Percentiles rank a stretch among this genome's conserved stretches.
These are phyloP conservation scores for Caryopteris hybrid DNA, from an alignment of 305 asterid genomes.

Conservation along the genomic window DNA sequence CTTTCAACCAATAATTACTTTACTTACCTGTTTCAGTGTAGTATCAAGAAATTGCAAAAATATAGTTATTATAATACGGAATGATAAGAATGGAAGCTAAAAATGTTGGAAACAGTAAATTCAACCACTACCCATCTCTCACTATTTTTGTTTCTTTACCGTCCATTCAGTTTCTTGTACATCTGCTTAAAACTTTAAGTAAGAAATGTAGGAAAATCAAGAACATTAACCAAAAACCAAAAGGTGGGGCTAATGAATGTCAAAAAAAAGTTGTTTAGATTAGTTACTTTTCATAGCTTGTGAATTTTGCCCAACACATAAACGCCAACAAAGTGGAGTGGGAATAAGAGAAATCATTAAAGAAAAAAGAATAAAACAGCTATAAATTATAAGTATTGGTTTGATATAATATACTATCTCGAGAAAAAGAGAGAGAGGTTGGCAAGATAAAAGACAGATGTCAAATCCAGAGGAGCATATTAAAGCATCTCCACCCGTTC, in stretches of 20 bases:
- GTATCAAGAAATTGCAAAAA: constrained; percentile 22
- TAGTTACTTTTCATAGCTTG: not conserved
- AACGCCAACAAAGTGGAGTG: constrained; percentile 26
- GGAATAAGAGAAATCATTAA: constrained; percentile 15
- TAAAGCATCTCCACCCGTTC: constrained; percentile 53
- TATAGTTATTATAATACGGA: not conserved
- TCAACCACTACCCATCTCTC: constrained; percentile 10
- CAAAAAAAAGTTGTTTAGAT: not conserved
- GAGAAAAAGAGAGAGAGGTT: not conserved
- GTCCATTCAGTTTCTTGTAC: constrained; percentile 21
- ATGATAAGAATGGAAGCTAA: constrained; percentile 5
- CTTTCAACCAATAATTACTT: constrained; percentile 50
- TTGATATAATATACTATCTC: constrained; percentile 11
- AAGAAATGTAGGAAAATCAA: constrained; percentile 14
- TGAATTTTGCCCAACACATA: not conserved
- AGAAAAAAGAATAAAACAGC: constrained; percentile 5
- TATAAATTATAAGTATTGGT: no score
- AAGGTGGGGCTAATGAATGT: not conserved
- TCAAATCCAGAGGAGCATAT: constrained; percentile 38
- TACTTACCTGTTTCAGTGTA: constrained; percentile 21
- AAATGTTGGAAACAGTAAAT: constrained; percentile 4
- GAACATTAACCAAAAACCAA: no score
- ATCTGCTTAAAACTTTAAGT: constrained; percentile 23
- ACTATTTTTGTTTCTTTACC: constrained; percentile 8
- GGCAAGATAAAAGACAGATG: constrained; percentile 28